phyloP scores from a whole-genome alignment of 2,329 filamentous ascomycete genomes.

The Orbilia ellipsospora region DNA sequence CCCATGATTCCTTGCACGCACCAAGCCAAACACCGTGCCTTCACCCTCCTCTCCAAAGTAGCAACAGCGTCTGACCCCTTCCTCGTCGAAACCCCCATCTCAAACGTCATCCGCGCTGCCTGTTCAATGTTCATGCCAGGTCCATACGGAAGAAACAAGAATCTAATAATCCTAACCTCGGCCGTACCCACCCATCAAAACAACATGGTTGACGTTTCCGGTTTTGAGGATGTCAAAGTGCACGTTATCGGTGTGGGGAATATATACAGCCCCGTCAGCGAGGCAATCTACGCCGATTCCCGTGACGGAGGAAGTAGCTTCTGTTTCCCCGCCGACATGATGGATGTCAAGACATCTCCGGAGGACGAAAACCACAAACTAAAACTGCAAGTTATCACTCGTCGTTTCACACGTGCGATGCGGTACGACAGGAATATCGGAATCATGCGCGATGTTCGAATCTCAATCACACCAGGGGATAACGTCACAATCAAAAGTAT shows the following conservation, averaged over 20 bases:
- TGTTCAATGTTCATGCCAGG: constrained; percentile 49
- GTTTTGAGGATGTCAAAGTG: constrained; percentile 51
- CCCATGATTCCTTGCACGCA: constrained; percentile 39
- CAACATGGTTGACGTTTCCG: constrained; percentile 31
- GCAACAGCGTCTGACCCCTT: constrained; percentile 27
- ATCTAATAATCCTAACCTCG: constrained; percentile 40
- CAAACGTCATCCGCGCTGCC: constrained; percentile 37
- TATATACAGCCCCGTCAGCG: constrained; percentile 37
- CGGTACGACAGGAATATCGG: constrained; percentile 24
- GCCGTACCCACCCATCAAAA: constrained; percentile 25
- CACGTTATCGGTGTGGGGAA: constrained; percentile 45
- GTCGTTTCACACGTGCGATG: constrained; percentile 32
- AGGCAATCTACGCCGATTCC: constrained; percentile 31
- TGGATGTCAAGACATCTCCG: constrained; percentile 21
- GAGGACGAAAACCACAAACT: constrained; percentile 9
- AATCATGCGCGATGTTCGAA: constrained; percentile 31
- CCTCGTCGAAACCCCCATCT: constrained; percentile 33
- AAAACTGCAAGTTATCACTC: constrained; percentile 15
- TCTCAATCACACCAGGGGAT: constrained; percentile 6
- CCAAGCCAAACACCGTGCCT: constrained; percentile 45
- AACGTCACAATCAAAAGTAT: constrained; percentile 6
- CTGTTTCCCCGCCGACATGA: constrained; percentile 31
- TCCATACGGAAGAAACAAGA: constrained; percentile 36
- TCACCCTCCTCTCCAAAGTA: constrained; percentile 18
- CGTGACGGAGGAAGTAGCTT: constrained; percentile 35